phyloP scores from a whole-genome alignment of 805 yeast genomes.

The Dipodascus geniculatus region DNA sequence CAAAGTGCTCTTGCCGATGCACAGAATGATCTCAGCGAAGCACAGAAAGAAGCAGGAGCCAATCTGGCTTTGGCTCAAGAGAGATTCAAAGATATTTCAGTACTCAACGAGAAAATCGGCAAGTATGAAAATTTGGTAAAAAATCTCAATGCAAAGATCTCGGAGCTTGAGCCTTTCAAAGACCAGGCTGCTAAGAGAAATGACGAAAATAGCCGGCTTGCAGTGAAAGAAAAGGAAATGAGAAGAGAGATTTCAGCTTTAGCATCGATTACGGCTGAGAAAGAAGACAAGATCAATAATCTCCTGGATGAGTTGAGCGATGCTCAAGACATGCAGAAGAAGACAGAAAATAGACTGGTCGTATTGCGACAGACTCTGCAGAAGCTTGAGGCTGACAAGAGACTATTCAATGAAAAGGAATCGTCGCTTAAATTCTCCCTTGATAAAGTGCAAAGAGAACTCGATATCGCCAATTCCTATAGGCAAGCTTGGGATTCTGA shows the following conservation, averaged over 20 bases:
- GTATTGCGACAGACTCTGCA: conserved; percentile 10
- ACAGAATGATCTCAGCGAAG: neutral
- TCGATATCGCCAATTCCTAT: conserved; percentile 3
- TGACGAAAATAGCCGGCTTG: conserved; percentile 10
- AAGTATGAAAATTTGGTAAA: conserved; percentile 6
- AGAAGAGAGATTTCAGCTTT: conserved; percentile 27
- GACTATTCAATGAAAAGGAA: conserved; percentile 5
- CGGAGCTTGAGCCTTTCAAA: conserved; percentile 5
- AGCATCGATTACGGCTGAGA: conserved; percentile 28
- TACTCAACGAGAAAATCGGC: conserved; percentile 11
- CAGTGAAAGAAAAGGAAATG: conserved; percentile 20
- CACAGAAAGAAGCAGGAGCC: conserved; percentile 12
- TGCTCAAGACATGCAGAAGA: conserved; percentile 26
- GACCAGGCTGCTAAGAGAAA: conserved; percentile 4
- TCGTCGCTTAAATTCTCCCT: neutral
- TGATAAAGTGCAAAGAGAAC: conserved; percentile 9
- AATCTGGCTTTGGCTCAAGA: conserved; percentile 31
- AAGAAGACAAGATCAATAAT: conserved; percentile 33
- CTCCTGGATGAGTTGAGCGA: conserved; percentile 29
- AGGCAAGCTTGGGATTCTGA: conserved; percentile 11
- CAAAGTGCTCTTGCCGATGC: neutral
- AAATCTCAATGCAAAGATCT: neutral
- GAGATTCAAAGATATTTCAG: conserved; percentile 30
- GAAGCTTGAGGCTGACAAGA: conserved; percentile 12
- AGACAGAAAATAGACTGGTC: conserved; percentile 20